phyloP scores from a whole-genome alignment of 495 filamentous ascomycete species.

The Opeltia flavorubescens region DNA sequence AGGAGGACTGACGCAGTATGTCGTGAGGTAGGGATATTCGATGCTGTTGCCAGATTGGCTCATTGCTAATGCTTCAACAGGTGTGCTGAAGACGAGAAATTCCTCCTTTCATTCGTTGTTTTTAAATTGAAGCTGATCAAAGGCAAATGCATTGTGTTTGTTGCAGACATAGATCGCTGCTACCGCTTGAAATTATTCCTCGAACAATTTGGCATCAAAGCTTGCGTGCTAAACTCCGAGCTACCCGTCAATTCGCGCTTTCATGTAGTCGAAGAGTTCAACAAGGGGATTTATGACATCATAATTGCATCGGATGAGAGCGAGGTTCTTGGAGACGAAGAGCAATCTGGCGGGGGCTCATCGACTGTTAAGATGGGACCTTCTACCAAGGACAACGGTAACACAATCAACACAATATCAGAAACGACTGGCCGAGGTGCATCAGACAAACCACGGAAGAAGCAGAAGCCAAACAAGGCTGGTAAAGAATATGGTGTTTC shows the following conservation, averaged over 20 bases:
- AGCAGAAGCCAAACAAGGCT: constrained; percentile 32
- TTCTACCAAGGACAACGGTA: constrained; percentile 7
- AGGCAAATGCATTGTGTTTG: constrained; percentile 89
- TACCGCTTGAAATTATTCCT: constrained; percentile 93
- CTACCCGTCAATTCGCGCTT: constrained; percentile 83
- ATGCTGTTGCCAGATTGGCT: too few relatives aligned
- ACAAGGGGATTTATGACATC: constrained; percentile 89
- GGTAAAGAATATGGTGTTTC: constrained; percentile 87
- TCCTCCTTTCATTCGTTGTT: constrained; percentile 81
- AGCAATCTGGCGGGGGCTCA: not conserved
- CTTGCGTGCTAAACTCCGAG: constrained; percentile 90
- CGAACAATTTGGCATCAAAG: constrained; percentile 90
- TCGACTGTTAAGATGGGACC: constrained; percentile 19
- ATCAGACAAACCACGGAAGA: constrained; percentile 34
- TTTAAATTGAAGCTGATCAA: constrained; percentile 91
- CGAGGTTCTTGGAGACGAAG: constrained; percentile 57
- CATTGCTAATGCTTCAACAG: constrained; percentile 20
- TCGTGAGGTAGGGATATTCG: constrained; percentile 46
- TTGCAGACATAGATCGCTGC: constrained; percentile 80
- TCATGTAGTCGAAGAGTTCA: constrained; percentile 95
- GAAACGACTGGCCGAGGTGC: constrained; percentile 13
- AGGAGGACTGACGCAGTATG: constrained; percentile 67
- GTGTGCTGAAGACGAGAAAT: constrained; percentile 94
- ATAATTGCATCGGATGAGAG: constrained; percentile 93
- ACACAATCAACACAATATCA: constrained; percentile 13